phyloP scores from a whole-genome alignment of 306 rosid species.

The Aeschynomene evenia region DNA sequence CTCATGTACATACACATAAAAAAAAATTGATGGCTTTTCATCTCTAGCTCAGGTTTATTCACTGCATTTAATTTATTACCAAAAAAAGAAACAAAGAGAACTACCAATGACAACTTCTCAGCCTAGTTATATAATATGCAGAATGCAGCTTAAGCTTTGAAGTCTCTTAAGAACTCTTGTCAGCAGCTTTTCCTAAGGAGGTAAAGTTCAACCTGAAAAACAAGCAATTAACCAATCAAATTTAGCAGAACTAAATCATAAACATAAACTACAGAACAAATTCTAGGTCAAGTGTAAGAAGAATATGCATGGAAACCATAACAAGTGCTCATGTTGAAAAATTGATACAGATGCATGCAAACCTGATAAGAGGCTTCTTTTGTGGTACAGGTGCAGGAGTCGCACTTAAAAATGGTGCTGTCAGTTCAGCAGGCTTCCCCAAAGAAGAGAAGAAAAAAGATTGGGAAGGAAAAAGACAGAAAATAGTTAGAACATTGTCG shows the following conservation, averaged over 20 bases:
- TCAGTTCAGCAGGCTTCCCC: constrained; percentile 72
- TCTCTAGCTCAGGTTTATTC: constrained; percentile 35
- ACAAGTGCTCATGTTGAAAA: not conserved
- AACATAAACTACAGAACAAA: not conserved
- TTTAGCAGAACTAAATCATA: not conserved
- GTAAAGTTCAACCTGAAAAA: constrained; percentile 80
- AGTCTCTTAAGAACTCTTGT: constrained; percentile 53
- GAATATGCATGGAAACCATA: constrained; percentile 10
- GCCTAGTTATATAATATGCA: constrained; percentile 1
- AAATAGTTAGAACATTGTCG: constrained; percentile 29
- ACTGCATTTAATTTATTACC: constrained; percentile 35
- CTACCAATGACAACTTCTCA: constrained; percentile 24
- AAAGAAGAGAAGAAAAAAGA: not conserved
- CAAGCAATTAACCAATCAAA: constrained; percentile 1
- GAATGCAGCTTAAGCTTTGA: constrained; percentile 15
- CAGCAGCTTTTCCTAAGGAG: constrained; percentile 68
- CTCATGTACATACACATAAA: constrained; percentile 4
- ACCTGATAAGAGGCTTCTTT: constrained; percentile 82
- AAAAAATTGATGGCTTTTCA: constrained; percentile 15
- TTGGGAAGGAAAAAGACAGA: not conserved
- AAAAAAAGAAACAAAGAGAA: constrained; percentile 3
- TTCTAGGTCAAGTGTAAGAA: not conserved
- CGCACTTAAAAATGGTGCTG: constrained; percentile 46
- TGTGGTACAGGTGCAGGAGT: constrained; percentile 47
- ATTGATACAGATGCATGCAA: constrained; percentile 18